Conservation (phyloP, 495 filamentous ascomycete species). For the Chaetomium fimeti region DNA sequence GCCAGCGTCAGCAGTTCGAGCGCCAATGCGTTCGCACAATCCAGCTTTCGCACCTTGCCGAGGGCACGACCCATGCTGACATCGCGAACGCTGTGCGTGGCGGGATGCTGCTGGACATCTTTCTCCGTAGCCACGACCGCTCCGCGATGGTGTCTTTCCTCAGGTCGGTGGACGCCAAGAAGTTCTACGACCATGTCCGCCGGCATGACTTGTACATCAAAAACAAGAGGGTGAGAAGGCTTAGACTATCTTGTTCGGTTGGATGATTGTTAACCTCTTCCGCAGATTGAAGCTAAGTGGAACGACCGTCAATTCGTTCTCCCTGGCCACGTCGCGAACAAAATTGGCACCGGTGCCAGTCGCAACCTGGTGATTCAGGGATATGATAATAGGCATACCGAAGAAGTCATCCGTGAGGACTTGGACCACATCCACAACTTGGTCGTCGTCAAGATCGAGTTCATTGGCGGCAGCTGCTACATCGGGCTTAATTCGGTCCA, state of each 20-base stretch:
- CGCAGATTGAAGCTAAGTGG: constrained; percentile 68
- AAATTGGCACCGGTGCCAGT: constrained; percentile 69
- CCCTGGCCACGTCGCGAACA: constrained; percentile 61
- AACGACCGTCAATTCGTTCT: constrained; percentile 71
- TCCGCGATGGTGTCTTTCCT: constrained; percentile 70
- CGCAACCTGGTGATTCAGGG: constrained; percentile 70
- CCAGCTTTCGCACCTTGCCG: constrained; percentile 60
- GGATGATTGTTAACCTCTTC: constrained; percentile 7
- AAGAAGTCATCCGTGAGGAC: constrained; percentile 65
- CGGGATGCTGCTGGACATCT: constrained; percentile 68
- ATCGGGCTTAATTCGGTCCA: constrained; percentile 77
- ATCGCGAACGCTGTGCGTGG: constrained; percentile 65
- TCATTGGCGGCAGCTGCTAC: constrained; percentile 56
- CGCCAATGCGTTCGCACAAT: constrained; percentile 61
- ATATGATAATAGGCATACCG: constrained; percentile 58
- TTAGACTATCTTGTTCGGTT: not conserved
- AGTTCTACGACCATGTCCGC: constrained; percentile 64
- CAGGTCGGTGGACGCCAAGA: constrained; percentile 58
- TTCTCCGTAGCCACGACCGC: constrained; percentile 60
- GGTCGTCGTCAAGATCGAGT: constrained; percentile 64
- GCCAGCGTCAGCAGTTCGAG: constrained; percentile 31
- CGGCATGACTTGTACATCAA: constrained; percentile 67
- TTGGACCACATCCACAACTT: constrained; percentile 82
- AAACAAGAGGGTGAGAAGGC: constrained; percentile 60
- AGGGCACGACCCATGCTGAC: constrained; percentile 64